Evolutionary conservation across 2,329 filamentous ascomycete species (phyloP).

Genomic region (Neofusicoccum sp.): DNA sequence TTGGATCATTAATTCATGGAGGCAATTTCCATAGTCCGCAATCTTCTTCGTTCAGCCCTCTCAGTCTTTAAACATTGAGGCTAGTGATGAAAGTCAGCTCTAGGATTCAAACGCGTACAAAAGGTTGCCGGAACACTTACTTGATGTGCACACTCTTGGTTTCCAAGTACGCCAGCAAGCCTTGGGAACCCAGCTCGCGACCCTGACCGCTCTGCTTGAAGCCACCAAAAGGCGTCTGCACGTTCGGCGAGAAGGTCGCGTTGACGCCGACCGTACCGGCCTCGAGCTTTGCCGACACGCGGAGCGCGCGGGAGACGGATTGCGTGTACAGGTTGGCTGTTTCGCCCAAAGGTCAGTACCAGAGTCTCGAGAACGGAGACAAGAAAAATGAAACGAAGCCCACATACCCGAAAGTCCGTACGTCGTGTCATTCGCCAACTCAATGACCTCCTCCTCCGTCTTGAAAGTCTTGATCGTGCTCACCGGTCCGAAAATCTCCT

Average conservation of each 20-base stretch:
- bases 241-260: slow-evolving; percentile 22
- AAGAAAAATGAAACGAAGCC: slow-evolving; percentile 27
- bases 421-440: slow-evolving; percentile 31
- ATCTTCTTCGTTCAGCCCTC: neutral
- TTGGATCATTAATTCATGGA: too few species aligned
- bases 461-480: slow-evolving; percentile 31
- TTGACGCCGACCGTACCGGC: slow-evolving; percentile 36
- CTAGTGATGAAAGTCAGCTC: neutral
- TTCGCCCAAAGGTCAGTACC: too few species aligned
- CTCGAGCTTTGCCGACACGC: slow-evolving; percentile 31
- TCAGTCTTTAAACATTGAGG: neutral
- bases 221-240: slow-evolving; percentile 33
- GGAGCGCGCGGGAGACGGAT: slow-evolving; percentile 28
- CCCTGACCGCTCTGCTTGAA: slow-evolving; percentile 34
- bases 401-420: slow-evolving; percentile 26
- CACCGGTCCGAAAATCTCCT: slow-evolving; percentile 36
- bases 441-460: slow-evolving; percentile 32
- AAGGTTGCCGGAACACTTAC: neutral
- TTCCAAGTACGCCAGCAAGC: slow-evolving; percentile 34
- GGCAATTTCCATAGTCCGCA: too few species aligned
- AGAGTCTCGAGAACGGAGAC: too few species aligned
- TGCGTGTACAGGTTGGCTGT: slow-evolving; percentile 20
- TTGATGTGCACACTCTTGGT: slow-evolving; percentile 33
- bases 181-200: slow-evolving; percentile 29
- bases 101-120: too few species aligned